Evolutionary conservation across 495 filamentous ascomycete species (phyloP), one percentile per base, ranked within the genome.

Genomic region (Antarctomyces pellizariae): DNA sequence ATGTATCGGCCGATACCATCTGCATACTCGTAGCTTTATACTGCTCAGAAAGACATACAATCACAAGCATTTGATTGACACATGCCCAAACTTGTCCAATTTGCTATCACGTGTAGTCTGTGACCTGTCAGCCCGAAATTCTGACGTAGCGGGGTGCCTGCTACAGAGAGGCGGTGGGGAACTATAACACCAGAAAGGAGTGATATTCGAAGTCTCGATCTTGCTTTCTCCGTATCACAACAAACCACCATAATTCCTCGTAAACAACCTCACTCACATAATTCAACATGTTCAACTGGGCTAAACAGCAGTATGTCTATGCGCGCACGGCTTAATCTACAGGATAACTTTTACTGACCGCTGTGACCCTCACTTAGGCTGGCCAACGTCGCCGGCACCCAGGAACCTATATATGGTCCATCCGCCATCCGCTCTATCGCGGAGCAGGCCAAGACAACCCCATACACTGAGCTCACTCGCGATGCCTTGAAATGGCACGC

Each of bases 351-450:
- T 22, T 14, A 19, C 25, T 13, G 18, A 12, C 26, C 11, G 31
- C 25, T 26, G 16, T 14, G 18, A n/a, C 20, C 19, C 15, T 35
- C 24, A 29, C 46, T 25, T 37, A 91, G 82, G 50, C 58, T 92
- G 47, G 75, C 84, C 45, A 70, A 79, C 47, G 80, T 89, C 37
- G 79, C 79, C 30, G 86, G 86, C 50, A 92, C 83, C 30, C 71
- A 83, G 47, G 86, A 97, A 57, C 89, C 86, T 32, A 75, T 89
- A 54, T 92, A 97, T 50, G 86, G 86, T 36, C 75, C 89, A 18
- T 65, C 70, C 8, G 83, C 82, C 37, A 75, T 95, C 44, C 75
- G 64, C 38, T 68, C 79, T 14, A 79, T 97, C 24, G 67, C 74
- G 29, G 57, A 72, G 36, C 80, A 91, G 51, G 61, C 78, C 31